Evolutionary conservation across 306 rosid genomes (phyloP), one percentile per base, ranked within the genome.

Genomic region (Casuarina equisetifolia): DNA sequence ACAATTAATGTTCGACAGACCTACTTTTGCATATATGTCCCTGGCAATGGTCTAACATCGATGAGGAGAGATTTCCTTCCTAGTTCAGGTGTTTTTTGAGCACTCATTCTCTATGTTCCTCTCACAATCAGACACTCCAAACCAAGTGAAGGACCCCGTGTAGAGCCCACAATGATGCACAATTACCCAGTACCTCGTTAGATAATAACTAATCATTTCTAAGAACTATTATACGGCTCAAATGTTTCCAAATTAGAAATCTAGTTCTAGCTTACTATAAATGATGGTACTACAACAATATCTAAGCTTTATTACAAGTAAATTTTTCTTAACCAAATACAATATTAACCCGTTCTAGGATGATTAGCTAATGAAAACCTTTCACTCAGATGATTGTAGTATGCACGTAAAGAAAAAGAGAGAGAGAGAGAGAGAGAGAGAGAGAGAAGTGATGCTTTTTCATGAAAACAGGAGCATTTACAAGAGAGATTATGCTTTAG

Each of bases 401-500:
- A 62, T 36, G 12, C 69, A 35, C 4, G 69, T 62, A 58, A 58
- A 25, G 10, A 9, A 10, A 2, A 9, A 9, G 11, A 48, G 11
- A 62, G 8, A 20, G 10, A 11, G 4, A 32, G 9, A 11, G n/a
- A n/a, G n/a, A n/a, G n/a, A n/a, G n/a, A n/a, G n/a, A n/a, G n/a
- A n/a, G n/a, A n/a, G n/a, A n/a, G 9, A 5, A 20, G 5, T 25
- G 51, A 48, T 9, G 64, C 39, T 58, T 58, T 36, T 20, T 58
- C 64, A 58, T 58, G 36, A 55, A 55, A 35, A 55, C 35, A 55
- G 6, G 50, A n/a, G 49, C 35, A 9, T 35, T 61, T 36, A 67
- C 25, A 16, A 62, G 74, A 46, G 74, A 46, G 77, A 71, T 49
- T 61, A 72, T 53, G 16, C 42, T 62, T 10, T 40, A 73, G n/a